These are phyloP conservation scores for Pyrenochaeta sp. DNA, from an alignment of 2,329 filamentous ascomycete genomes.

Conservation along the genomic window DNA sequence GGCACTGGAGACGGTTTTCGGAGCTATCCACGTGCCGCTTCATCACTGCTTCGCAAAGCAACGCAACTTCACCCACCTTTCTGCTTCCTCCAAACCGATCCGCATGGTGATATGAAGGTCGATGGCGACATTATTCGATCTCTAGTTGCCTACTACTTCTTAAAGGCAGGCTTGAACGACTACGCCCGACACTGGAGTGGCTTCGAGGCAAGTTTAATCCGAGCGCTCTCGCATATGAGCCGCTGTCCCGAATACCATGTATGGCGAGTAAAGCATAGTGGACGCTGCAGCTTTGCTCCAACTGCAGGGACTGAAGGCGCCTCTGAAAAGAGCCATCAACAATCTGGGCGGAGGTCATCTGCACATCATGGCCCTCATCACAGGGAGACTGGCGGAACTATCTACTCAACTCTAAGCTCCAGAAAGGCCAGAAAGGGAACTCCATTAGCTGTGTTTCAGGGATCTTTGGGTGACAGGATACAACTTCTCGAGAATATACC, in stretches of 20 bases:
- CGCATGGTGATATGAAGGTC: neutral
- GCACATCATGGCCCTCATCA: too few species aligned
- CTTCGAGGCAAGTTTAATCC: constrained; percentile 7
- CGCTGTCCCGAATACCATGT: constrained; percentile 1
- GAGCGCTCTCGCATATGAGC: constrained; percentile 12
- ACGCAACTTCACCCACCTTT: constrained; percentile 12
- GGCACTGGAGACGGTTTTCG: too few species aligned
- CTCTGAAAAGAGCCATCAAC: neutral
- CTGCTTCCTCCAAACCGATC: constrained; percentile 18
- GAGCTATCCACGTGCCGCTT: constrained; percentile 9
- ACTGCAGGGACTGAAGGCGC: neutral
- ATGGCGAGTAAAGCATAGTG: constrained; percentile 5
- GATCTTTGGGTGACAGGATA: neutral
- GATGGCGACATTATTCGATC: constrained; percentile 19
- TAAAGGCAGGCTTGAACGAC: constrained; percentile 3
- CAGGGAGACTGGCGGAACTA: neutral
- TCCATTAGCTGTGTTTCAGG: neutral
- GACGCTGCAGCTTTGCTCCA: neutral
- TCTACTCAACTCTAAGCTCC: neutral
- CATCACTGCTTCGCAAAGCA: constrained; percentile 17
- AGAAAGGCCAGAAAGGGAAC: neutral
- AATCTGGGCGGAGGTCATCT: too few species aligned
- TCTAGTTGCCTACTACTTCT: constrained; percentile 13
- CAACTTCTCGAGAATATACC: constrained; percentile 1
- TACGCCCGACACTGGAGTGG: constrained; percentile 10